phyloP scores from a whole-genome alignment of 2,329 filamentous ascomycete species.

The Metarhizium rileyi region DNA sequence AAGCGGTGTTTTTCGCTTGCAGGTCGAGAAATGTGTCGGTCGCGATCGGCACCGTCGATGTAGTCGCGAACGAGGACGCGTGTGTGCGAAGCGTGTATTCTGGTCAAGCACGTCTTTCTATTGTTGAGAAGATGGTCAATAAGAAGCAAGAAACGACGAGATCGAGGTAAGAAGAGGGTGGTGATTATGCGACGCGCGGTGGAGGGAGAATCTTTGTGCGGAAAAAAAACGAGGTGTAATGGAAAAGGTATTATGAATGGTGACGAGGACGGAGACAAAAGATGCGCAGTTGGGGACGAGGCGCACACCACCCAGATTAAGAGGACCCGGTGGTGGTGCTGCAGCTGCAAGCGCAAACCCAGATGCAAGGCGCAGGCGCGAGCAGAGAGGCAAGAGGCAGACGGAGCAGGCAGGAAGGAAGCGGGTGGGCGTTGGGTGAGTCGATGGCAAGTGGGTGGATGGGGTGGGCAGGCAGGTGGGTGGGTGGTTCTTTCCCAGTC shows the following conservation, averaged over 20 bases:
- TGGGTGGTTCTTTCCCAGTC: slow-evolving; percentile 4
- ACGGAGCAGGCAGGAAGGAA: neutral
- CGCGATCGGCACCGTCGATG: neutral
- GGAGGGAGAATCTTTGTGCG: neutral
- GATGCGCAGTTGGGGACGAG: slow-evolving; percentile 4
- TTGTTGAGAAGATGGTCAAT: neutral
- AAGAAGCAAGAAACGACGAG: neutral
- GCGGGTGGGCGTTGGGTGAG: neutral
- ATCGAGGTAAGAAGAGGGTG: neutral
- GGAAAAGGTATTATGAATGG: neutral
- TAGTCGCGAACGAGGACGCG: neutral
- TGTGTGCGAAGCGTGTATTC: neutral
- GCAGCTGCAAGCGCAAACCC: slow-evolving; percentile 9
- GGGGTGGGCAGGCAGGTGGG: slow-evolving; percentile 1
- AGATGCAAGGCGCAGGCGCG: slow-evolving; percentile 11
- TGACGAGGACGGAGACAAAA: neutral
- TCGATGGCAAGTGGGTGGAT: neutral
- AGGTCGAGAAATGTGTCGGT: neutral
- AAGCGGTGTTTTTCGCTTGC: neutral
- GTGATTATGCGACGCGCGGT: neutral
- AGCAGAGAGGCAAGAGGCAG: slow-evolving; percentile 6
- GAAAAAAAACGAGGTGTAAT: neutral
- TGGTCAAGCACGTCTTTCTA: neutral
- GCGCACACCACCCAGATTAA: slow-evolving; percentile 3
- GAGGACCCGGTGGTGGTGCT: neutral